A percentile compares a stretch with the other conserved stretches of the same genome.
Conservation (phyloP, 306 rosid genomes). For the Cucumis hystrix region DNA sequence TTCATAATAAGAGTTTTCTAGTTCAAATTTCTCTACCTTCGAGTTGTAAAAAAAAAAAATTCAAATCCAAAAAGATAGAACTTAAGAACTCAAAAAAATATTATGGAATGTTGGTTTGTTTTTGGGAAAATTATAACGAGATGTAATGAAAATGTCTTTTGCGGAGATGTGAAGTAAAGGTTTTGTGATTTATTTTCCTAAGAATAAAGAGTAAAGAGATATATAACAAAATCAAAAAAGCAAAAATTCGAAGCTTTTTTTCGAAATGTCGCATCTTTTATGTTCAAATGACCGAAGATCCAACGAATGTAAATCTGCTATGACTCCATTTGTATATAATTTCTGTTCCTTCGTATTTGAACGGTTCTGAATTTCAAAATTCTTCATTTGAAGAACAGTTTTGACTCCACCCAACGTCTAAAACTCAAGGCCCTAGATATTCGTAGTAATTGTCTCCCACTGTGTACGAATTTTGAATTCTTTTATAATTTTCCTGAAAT, state of each 20-base stretch:
- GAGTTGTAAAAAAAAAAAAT: too few relatives aligned
- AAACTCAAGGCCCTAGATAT: neutral
- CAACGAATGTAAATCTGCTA: neutral
- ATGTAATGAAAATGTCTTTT: neutral
- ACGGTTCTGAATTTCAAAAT: neutral
- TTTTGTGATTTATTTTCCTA: neutral
- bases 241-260: neutral
- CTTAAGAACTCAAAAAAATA: too few relatives aligned
- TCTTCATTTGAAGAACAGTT: neutral
- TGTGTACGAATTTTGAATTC: neutral
- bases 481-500: neutral
- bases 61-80: neutral
- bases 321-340: neutral
- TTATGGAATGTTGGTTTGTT: too few relatives aligned
- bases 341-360: neutral
- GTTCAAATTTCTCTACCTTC: too few relatives aligned
- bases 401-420: neutral
- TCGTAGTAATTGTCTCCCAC: neutral
- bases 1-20: too few relatives aligned
- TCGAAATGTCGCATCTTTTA: neutral
- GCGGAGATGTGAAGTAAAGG: neutral
- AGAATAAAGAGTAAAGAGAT: neutral
- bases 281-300: neutral
- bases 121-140: neutral
- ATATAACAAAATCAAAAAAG: too few relatives aligned